Evolutionary conservation across 1,284 basidiomycete species (phyloP), one percentile per base, ranked within the genome.

Genomic region (Ustilago hordei): DNA sequence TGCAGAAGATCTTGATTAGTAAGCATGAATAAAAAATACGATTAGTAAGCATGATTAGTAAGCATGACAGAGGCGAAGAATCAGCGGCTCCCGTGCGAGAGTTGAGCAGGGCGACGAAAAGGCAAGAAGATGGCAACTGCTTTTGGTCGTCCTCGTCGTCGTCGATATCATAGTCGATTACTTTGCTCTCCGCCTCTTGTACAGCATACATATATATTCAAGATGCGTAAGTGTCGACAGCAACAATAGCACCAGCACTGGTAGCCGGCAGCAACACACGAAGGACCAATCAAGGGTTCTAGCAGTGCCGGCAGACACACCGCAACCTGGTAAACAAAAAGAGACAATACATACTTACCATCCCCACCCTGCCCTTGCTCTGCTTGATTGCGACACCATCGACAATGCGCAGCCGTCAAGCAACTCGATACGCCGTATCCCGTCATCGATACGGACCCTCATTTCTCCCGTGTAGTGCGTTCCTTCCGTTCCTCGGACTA

Each of bases 401-500:
- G 48, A 45, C 13, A 13, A 5, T 28, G 9, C 3, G 12, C 31
- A 58, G 82, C 77, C 45, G 53, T 79, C 61, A 81, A 82, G 69
- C 70, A 83, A 62, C 66, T 84, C 66, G 72, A 82, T 53, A 83
- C 83, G 55, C 80, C 81, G 50, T 86, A 75, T 69, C 83, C 83
- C 12, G 72, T 80, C 34, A 85, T 86, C 60, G 95, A 98, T 87
- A 88, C 91, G 3, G 97, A 99, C 89, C 96, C 96, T 23, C 93
- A 97, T 89, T 92, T 93, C 43, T 88, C 88, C 45, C 91, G 97
- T 54, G 96, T 99, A 47, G 88, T 99, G 36, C 89, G 93, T 77
- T 97, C 96, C 88, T 91, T 98, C 88, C 91, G 97, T 48, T 89
- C 91, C 13, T 92, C 92, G 8, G 97, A 99, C 89, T 95, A 94